phyloP scores from a whole-genome alignment of 306 rosid species.

The Cicer arietinum region DNA sequence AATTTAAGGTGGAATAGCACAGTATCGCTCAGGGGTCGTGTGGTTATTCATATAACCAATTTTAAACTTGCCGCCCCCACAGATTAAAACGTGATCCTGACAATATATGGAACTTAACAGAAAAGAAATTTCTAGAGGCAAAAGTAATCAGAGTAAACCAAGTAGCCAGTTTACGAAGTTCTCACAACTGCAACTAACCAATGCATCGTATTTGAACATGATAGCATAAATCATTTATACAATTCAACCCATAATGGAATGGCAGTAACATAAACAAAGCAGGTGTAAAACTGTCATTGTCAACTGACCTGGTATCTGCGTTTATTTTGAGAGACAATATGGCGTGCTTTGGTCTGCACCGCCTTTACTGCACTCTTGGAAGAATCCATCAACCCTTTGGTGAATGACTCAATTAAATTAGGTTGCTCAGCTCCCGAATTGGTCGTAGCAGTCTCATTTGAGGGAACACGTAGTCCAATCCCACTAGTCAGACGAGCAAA shows the following conservation, averaged over 20 bases:
- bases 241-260: slow-evolving; percentile 15
- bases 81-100: slow-evolving; percentile 19
- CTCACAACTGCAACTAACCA: slow-evolving; percentile 37
- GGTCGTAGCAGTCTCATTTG: slow-evolving; percentile 53
- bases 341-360: slow-evolving; percentile 94
- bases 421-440: slow-evolving; percentile 47
- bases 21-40: slow-evolving; percentile 5
- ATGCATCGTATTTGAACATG: slow-evolving; percentile 5
- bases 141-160: slow-evolving; percentile 8
- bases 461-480: slow-evolving; percentile 57
- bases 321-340: slow-evolving; percentile 87
- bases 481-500: slow-evolving; percentile 65
- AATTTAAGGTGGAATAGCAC: background rate
- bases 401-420: slow-evolving; percentile 69
- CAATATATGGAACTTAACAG: slow-evolving; percentile 19
- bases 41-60: background rate
- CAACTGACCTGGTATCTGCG: slow-evolving; percentile 84
- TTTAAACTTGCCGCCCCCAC: slow-evolving; percentile 5
- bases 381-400: slow-evolving; percentile 75
- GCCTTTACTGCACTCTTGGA: slow-evolving; percentile 85
- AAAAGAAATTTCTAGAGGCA: slow-evolving; percentile 24
- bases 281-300: slow-evolving; percentile 8
- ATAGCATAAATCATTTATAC: background rate
- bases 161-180: slow-evolving; percentile 18
- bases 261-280: slow-evolving; percentile 24